phyloP scores from a whole-genome alignment of 441 rosid species.

The Geranium incanum region DNA sequence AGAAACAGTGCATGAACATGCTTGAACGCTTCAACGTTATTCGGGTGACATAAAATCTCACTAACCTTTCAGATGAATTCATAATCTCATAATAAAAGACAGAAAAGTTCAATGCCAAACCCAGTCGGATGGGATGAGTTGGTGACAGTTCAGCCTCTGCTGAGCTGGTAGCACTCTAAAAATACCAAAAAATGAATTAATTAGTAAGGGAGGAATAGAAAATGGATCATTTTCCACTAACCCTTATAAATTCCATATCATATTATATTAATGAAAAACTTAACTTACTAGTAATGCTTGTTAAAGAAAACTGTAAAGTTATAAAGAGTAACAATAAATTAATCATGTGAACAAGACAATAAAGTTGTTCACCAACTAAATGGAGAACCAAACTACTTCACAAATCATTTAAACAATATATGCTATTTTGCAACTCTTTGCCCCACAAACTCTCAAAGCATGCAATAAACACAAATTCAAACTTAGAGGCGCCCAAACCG shows the following conservation, averaged over 20 bases:
- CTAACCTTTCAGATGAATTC: slow-evolving; percentile 94
- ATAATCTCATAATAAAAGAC: slow-evolving; percentile 96
- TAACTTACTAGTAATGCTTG: neutral
- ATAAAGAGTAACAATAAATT: no score
- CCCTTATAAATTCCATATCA: neutral
- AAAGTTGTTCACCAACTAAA: neutral
- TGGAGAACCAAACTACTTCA: neutral
- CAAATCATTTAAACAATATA: neutral
- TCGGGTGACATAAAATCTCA: neutral
- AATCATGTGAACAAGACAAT: neutral
- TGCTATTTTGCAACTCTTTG: neutral
- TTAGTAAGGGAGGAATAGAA: neutral
- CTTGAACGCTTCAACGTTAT: neutral
- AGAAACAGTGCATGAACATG: neutral
- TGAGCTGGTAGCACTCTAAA: slow-evolving; percentile 74
- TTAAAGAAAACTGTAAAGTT: neutral
- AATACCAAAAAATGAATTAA: neutral
- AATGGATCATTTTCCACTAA: neutral
- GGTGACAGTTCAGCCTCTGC: slow-evolving; percentile 90
- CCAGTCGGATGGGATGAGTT: slow-evolving; percentile 96
- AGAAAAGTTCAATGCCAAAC: slow-evolving; percentile 97
- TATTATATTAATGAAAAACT: neutral
- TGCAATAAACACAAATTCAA: neutral
- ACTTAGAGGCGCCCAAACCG: neutral
- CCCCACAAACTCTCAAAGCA: neutral